Conservation (phyloP, 1,139 yeast genomes). For the Insectozyma bohioensis region DNA sequence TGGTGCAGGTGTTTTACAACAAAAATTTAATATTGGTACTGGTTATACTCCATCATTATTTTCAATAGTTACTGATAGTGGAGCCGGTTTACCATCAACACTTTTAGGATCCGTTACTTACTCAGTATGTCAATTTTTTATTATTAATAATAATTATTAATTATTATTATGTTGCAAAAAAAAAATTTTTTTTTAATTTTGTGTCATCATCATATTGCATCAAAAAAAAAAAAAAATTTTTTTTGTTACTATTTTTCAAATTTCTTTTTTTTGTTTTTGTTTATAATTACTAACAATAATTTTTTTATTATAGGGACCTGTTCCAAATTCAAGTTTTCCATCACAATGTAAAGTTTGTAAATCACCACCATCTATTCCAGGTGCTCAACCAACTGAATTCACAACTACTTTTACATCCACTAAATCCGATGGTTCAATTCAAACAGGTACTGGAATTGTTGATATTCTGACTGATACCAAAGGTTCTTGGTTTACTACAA, state of each 20-base stretch:
- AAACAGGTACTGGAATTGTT: slow-evolving; percentile 14
- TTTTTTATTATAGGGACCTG: slow-evolving; percentile 21
- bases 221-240: too few species aligned
- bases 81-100: slow-evolving; percentile 15
- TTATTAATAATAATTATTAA: too few species aligned
- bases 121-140: too few species aligned
- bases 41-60: slow-evolving; percentile 19
- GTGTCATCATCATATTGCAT: too few species aligned
- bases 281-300: too few species aligned
- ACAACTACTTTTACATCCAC: slow-evolving; percentile 17
- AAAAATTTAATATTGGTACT: slow-evolving; percentile 25
- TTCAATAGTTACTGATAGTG: slow-evolving; percentile 17
- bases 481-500: slow-evolving; percentile 9
- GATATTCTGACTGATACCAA: slow-evolving; percentile 6
- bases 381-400: slow-evolving; percentile 6
- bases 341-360: slow-evolving; percentile 17
- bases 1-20: slow-evolving; percentile 11
- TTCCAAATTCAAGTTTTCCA: slow-evolving; percentile 16
- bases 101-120: slow-evolving; percentile 16
- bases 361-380: slow-evolving; percentile 17
- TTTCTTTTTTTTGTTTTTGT: too few species aligned
- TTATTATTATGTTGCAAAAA: too few species aligned
- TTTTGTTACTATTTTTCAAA: too few species aligned
- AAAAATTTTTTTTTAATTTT: too few species aligned
- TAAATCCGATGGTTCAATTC: slow-evolving; percentile 17